These are phyloP conservation scores for Fusarium floridanum DNA, from an alignment of 2,329 filamentous ascomycete genomes.

Conservation along the genomic window DNA sequence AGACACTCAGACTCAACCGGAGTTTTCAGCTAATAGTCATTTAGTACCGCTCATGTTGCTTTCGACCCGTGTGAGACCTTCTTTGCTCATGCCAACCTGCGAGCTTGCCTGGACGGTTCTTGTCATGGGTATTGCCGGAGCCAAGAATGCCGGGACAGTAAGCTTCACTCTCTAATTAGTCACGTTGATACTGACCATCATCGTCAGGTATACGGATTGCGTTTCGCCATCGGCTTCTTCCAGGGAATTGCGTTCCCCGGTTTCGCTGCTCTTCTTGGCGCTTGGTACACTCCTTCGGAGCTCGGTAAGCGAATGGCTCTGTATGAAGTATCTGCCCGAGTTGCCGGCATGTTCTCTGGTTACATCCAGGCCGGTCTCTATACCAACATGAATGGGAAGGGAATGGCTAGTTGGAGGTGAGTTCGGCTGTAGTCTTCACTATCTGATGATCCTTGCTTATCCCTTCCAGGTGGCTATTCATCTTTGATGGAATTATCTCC, in stretches of 20 bases:
- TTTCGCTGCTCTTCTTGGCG: slow-evolving; percentile 46
- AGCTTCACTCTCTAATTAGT: not conserved
- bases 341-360: slow-evolving; percentile 47
- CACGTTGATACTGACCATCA: not conserved
- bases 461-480: slow-evolving; percentile 51
- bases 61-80: slow-evolving; percentile 42
- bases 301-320: slow-evolving; percentile 48
- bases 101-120: slow-evolving; percentile 44
- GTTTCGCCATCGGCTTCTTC: slow-evolving; percentile 50
- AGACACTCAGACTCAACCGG: not conserved
- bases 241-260: slow-evolving; percentile 46
- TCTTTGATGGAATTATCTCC: slow-evolving; percentile 50
- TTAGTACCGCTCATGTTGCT: slow-evolving; percentile 23
- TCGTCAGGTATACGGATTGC: slow-evolving; percentile 43
- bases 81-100: slow-evolving; percentile 48
- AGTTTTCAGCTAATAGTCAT: not conserved
- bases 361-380: slow-evolving; percentile 55
- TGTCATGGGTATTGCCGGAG: slow-evolving; percentile 44
- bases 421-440: not conserved
- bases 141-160: slow-evolving; percentile 41
- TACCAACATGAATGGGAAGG: slow-evolving; percentile 49
- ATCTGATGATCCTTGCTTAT: too few relatives aligned
- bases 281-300: slow-evolving; percentile 49
- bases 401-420: slow-evolving; percentile 28
- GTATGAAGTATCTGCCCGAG: slow-evolving; percentile 36